Conservation (phyloP, 805 yeast genomes). For the Pichia heedii region DNA sequence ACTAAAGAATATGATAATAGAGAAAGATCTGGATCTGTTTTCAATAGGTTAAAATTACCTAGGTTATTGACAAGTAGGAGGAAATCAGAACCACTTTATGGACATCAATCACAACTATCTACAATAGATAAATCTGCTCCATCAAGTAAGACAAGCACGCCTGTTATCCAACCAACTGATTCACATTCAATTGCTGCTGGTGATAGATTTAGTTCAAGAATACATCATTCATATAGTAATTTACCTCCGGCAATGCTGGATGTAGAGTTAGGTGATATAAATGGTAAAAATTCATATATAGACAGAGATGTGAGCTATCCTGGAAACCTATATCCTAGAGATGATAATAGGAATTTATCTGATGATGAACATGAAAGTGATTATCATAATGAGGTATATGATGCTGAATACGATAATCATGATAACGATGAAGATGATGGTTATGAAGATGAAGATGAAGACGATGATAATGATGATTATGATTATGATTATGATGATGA, state of each 20-base stretch:
- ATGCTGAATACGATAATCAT: too few relatives aligned
- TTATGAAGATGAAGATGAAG: neutral
- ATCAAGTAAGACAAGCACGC: neutral
- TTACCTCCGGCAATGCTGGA: neutral
- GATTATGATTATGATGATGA: neutral
- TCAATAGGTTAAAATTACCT: conserved; percentile 1
- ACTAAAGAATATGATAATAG: neutral
- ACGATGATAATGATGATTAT: neutral
- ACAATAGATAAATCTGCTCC: neutral
- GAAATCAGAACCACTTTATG: neutral
- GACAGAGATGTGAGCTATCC: conserved; percentile 1
- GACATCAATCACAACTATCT: neutral
- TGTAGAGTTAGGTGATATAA: conserved; percentile 1
- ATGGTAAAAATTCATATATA: neutral
- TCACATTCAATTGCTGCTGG: conserved; percentile 10
- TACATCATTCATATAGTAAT: neutral
- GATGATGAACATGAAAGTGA: too few relatives aligned
- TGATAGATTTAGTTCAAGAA: neutral
- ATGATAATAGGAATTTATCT: too few relatives aligned
- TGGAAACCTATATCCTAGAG: too few relatives aligned
- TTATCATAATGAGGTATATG: too few relatives aligned
- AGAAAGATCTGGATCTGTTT: conserved; percentile 1
- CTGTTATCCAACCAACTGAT: conserved; percentile 7
- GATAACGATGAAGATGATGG: too few relatives aligned
- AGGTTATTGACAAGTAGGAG: neutral